Percentiles rank a stretch among this genome's conserved stretches.
phyloP scores from a whole-genome alignment of 2,329 filamentous ascomycete genomes.

The Colletotrichum abscissum region DNA sequence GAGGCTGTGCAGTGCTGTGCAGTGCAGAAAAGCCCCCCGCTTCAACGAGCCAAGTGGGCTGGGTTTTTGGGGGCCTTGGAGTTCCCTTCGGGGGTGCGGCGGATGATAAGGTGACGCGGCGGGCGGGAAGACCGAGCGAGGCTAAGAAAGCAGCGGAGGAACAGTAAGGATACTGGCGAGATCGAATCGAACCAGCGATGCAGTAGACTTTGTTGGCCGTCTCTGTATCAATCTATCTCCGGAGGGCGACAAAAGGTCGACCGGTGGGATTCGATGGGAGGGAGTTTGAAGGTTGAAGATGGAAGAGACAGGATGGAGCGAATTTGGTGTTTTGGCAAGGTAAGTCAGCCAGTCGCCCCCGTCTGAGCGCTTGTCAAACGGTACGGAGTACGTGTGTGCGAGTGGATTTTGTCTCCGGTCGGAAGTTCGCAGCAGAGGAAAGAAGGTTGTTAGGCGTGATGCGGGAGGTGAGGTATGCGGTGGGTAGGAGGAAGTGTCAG shows the following conservation, averaged over 20 bases:
- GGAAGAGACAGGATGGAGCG: constrained; percentile 23
- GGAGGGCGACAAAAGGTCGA: constrained; percentile 7
- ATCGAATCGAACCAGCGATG: constrained; percentile 26
- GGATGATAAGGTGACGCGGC: constrained; percentile 37
- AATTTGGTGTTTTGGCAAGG: constrained; percentile 33
- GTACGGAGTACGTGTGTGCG: constrained; percentile 26
- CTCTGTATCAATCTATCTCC: background rate
- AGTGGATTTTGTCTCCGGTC: constrained; percentile 26
- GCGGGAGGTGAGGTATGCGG: constrained; percentile 21
- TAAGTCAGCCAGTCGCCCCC: constrained; percentile 20
- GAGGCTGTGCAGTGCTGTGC: constrained; percentile 38
- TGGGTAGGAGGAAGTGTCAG: constrained; percentile 1
- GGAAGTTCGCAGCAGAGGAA: constrained; percentile 26
- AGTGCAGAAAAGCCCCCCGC: constrained; percentile 34
- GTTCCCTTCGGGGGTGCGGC: constrained; percentile 20
- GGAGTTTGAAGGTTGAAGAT: constrained; percentile 14
- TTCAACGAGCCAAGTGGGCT: constrained; percentile 37
- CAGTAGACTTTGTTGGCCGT: background rate
- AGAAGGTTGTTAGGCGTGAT: constrained; percentile 22
- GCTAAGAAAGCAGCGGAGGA: constrained; percentile 3
- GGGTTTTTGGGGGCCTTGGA: constrained; percentile 34
- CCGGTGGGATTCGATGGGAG: constrained; percentile 9
- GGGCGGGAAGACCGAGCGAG: constrained; percentile 32
- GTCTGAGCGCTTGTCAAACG: constrained; percentile 36
- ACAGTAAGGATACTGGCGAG: constrained; percentile 10